Percentiles rank a stretch among this genome's conserved stretches.
Evolutionary conservation across 2,329 filamentous ascomycete genomes (phyloP).

Genomic region (Diaporthe ampelina): DNA sequence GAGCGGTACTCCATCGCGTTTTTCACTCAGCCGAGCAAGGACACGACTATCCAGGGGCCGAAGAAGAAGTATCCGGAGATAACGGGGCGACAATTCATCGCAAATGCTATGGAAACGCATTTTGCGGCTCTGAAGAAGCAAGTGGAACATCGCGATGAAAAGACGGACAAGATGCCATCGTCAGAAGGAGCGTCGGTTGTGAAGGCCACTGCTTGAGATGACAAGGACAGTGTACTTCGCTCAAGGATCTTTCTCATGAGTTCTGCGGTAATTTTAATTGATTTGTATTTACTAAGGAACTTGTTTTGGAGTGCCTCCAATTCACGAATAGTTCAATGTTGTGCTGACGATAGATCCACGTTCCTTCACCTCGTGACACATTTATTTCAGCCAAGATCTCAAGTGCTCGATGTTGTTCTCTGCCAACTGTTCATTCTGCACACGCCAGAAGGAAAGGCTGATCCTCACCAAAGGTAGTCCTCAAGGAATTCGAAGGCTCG

Average conservation of each 20-base stretch:
- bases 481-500: too few relatives aligned
- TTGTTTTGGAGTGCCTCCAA: too few relatives aligned
- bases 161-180: background rate
- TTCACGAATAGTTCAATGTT: too few relatives aligned
- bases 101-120: slow-evolving; percentile 66
- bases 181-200: background rate
- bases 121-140: slow-evolving; percentile 55
- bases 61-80: slow-evolving; percentile 68
- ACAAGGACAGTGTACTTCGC: too few relatives aligned
- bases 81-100: slow-evolving; percentile 69
- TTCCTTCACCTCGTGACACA: too few relatives aligned
- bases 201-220: slow-evolving; percentile 8
- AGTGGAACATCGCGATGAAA: background rate
- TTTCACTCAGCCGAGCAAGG: slow-evolving; percentile 71
- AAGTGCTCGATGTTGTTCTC: too few relatives aligned
- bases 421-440: too few relatives aligned
- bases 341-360: too few relatives aligned
- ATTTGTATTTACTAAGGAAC: too few relatives aligned
- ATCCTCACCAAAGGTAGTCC: too few relatives aligned
- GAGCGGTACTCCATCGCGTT: slow-evolving; percentile 71
- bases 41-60: slow-evolving; percentile 67
- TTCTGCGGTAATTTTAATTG: background rate
- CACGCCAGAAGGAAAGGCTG: too few relatives aligned
- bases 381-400: too few relatives aligned
- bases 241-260: background rate